Evolutionary conservation across 768 basidiomycete genomes (phyloP), one percentile per base, ranked within the genome.

Genomic region (Lactifluus volemus): DNA sequence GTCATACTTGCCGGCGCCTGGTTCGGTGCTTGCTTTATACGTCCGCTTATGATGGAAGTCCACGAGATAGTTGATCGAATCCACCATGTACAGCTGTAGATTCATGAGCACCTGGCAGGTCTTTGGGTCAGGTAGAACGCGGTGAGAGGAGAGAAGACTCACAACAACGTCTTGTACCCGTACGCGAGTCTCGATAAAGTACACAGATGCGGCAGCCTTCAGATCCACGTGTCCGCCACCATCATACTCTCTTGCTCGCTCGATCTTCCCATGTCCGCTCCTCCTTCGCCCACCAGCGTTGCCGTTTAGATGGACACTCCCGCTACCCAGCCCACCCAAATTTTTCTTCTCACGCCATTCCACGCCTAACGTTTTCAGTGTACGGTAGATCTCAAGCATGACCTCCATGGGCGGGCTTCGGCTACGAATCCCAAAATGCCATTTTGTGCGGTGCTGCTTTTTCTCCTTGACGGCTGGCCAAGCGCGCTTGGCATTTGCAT

Each of bases 31-130:
- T 6, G 89, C 91, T 66, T 78, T 81, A 73, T 98, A 97, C 54
- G 93, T 89, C 70, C 92, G 94, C 73, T 97, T 92, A 77, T 98
- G 95, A 68, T 97, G 88, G 75, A 99, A 99, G 71, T 98, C 96
- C 59, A 99, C 97, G 32, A 99, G 82, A 74, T 98, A 98, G 74
- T 98, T 98, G 72, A 86, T 85, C 25, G 86, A 85, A 70, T 99
- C 96, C 19, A 99, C 92, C 80, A 92, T 89, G 72, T 98, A 99
- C 42, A 98, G 81, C 68, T 98, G 94, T 1, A 99, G 81, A 73
- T 99, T 97, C 94, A 98, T 98, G 39, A 97, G 78, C 6, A 97
- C 85, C 93, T 95, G 68, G 1, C 52, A 59, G 42, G 7, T 42
- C 4, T n/a, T 19, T 59, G 59, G 3, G 56, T 36, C 51, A 54